Percentiles rank a stretch among this genome's conserved stretches.
phyloP scores from a whole-genome alignment of 805 yeast species.

The Wickerhamomyces bisporus region DNA sequence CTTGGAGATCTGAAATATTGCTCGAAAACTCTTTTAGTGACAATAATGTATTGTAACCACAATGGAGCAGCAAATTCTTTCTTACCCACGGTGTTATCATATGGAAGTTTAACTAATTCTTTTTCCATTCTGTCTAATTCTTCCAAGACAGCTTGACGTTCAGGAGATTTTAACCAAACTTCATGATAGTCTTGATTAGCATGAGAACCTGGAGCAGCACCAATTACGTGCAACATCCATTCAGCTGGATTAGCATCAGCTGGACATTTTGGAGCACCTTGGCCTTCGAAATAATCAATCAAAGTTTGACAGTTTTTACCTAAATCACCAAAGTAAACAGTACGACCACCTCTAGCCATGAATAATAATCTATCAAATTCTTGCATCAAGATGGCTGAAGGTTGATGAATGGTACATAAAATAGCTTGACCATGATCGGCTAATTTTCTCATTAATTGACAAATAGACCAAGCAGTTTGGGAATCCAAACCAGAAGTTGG shows the following conservation, averaged over 20 bases:
- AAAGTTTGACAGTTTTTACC: slow-evolving; percentile 58
- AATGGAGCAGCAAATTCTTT: slow-evolving; percentile 41
- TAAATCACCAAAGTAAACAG: slow-evolving; percentile 79
- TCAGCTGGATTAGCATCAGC: slow-evolving; percentile 68
- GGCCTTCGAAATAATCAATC: slow-evolving; percentile 60
- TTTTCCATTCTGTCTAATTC: slow-evolving; percentile 33
- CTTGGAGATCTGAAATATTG: slow-evolving; percentile 65
- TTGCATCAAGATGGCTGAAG: slow-evolving; percentile 64
- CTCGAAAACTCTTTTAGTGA: slow-evolving; percentile 45
- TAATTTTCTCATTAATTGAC: slow-evolving; percentile 58
- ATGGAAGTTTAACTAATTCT: slow-evolving; percentile 28
- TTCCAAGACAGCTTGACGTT: slow-evolving; percentile 28
- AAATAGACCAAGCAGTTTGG: slow-evolving; percentile 65
- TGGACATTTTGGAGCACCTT: slow-evolving; percentile 67
- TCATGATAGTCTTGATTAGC: slow-evolving; percentile 57
- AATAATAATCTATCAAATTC: slow-evolving; percentile 65
- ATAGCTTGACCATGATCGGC: slow-evolving; percentile 72
- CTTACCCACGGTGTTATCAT: slow-evolving; percentile 20
- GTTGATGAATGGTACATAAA: slow-evolving; percentile 74
- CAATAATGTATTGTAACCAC: slow-evolving; percentile 36
- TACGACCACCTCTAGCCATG: slow-evolving; percentile 69
- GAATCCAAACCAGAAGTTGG: slow-evolving; percentile 72
- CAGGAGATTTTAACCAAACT: slow-evolving; percentile 51
- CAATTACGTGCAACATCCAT: slow-evolving; percentile 67
- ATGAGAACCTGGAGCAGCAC: slow-evolving; percentile 74